Evolutionary conservation across 1,284 basidiomycete genomes (phyloP).

Genomic region (Leccinum insolens): DNA sequence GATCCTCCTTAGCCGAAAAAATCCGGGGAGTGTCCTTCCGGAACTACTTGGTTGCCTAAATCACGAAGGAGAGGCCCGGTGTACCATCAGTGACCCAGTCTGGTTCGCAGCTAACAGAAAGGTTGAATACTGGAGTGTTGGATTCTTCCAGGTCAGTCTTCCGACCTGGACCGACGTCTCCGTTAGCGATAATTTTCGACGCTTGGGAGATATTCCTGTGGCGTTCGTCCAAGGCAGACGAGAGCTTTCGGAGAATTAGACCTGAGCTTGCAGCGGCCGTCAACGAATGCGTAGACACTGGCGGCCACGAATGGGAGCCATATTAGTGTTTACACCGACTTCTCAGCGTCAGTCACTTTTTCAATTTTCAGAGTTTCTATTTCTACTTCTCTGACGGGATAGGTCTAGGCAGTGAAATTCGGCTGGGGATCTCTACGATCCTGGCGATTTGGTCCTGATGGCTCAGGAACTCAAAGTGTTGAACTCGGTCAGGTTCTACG

Average conservation of each 20-base stretch:
- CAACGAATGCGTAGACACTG: slow-evolving; percentile 92
- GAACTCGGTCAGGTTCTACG: slow-evolving; percentile 89
- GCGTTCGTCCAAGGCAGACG: slow-evolving; percentile 89
- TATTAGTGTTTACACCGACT: slow-evolving; percentile 69
- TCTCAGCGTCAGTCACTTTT: slow-evolving; percentile 60
- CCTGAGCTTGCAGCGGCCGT: slow-evolving; percentile 88
- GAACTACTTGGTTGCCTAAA: no score
- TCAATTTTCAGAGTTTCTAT: neutral
- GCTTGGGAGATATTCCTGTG: slow-evolving; percentile 88
- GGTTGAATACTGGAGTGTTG: no score
- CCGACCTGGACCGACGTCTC: slow-evolving; percentile 89
- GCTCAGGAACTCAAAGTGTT: slow-evolving; percentile 93
- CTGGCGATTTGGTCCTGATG: slow-evolving; percentile 89
- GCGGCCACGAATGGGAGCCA: slow-evolving; percentile 90
- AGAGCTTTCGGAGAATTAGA: slow-evolving; percentile 87
- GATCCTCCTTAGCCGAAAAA: no score
- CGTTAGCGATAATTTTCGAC: slow-evolving; percentile 90
- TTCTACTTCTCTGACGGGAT: slow-evolving; percentile 8
- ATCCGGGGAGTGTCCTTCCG: no score
- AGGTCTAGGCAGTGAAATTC: slow-evolving; percentile 85
- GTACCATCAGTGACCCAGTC: no score
- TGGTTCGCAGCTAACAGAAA: no score
- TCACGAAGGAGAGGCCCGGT: no score
- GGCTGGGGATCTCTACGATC: slow-evolving; percentile 92
- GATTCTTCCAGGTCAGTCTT: slow-evolving; percentile 73